A percentile compares a stretch with the other conserved stretches of the same genome.
Evolutionary conservation across 2,329 filamentous ascomycete species (phyloP).

Genomic region (Xylariaceae sp.): DNA sequence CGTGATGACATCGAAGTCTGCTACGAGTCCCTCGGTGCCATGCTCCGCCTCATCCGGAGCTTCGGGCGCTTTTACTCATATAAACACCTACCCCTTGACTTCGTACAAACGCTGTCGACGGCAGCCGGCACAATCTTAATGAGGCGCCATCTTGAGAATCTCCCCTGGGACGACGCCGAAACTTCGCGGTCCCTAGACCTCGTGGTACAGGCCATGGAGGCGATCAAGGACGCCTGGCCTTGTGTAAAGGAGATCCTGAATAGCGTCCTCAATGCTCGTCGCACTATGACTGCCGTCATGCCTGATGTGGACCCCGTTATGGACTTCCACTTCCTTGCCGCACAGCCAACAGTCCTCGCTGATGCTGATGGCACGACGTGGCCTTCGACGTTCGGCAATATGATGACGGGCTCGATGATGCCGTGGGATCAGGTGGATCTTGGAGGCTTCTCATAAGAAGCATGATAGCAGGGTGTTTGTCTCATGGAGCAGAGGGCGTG

Average conservation of each 20-base stretch:
- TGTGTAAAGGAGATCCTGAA: conserved; percentile 41
- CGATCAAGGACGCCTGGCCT: conserved; percentile 47
- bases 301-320: conserved; percentile 22
- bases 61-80: conserved; percentile 42
- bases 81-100: conserved; percentile 41
- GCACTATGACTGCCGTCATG: conserved; percentile 10
- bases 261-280: conserved; percentile 26
- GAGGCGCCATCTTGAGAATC: conserved; percentile 39
- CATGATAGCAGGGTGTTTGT: too few species aligned
- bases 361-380: conserved; percentile 12
- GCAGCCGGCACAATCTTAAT: conserved; percentile 44
- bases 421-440: conserved; percentile 8
- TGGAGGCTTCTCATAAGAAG: not conserved
- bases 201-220: conserved; percentile 45
- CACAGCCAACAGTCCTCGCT: not conserved
- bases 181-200: conserved; percentile 47
- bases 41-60: conserved; percentile 41
- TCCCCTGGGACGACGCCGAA: conserved; percentile 38
- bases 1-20: conserved; percentile 45
- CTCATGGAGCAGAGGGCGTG: too few species aligned
- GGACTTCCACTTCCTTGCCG: conserved; percentile 24
- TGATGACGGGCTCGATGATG: conserved; percentile 16
- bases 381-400: conserved; percentile 13
- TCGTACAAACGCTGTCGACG: conserved; percentile 45
- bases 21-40: conserved; percentile 43